Evolutionary conservation across 2,329 filamentous ascomycete genomes (phyloP), one percentile per base, ranked within the genome.

Genomic region (Dactylellina sp.): DNA sequence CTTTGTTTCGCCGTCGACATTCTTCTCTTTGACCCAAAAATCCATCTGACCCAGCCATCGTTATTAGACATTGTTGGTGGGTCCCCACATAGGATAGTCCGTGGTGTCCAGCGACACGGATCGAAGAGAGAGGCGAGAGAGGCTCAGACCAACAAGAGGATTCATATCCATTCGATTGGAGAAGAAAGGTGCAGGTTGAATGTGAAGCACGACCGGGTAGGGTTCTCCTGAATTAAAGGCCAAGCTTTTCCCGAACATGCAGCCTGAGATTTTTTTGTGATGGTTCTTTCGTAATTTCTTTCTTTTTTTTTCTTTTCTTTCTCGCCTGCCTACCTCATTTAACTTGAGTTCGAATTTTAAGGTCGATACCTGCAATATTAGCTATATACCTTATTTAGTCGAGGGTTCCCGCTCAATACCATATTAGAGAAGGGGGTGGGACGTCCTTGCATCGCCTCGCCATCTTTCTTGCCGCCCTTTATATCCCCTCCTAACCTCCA

Each of bases 221-320:
- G 68, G 68, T 72, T 72, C 68, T 72, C 68, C 68, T 72, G 68
- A 72, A 72, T 72, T 60, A 46, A 53, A 49, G 60, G 68, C 68
- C 68, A 72, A 72, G 68, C 68, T 65, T 72, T 72, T 64, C 55
- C 60, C 47, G 60, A 72, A 60, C 60, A 71, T 72, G 68, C 68
- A 72, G 68, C 68, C 68, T 49, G 68, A 65, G 68, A 72, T 64
- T 63, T 59, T 50, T 59, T 32, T 52, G 22, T 49, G 50, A 57
- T 60, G 28, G 28, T 4, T 32, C 9, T 46, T 22, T 46, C 22
- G 25, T 59, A 39, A 35, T 61, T 72, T 72, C 44, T 72, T 60
- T 35, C 65, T 65, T 47, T 44, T n/a, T n/a, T n/a, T n/a, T n/a
- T n/a, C n/a, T 28, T 24, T 35, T 37, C 18, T 18, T 42, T 42